Evolutionary conservation across 164 flowering plant genomes (phyloP).

Genomic region (Akebia trifoliata): DNA sequence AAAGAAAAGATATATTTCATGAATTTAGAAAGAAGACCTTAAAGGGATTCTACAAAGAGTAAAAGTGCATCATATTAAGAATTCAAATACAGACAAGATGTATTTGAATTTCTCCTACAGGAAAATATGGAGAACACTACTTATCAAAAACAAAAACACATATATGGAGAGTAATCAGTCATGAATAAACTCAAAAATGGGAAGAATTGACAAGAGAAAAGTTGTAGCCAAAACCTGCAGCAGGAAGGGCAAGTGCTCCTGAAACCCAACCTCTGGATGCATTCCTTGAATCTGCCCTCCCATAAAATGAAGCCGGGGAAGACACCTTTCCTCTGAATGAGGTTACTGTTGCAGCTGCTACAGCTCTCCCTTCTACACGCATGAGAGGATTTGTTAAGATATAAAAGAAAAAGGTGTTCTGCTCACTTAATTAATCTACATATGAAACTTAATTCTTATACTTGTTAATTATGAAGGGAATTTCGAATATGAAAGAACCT

Average conservation of each 20-base stretch:
- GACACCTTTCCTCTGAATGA: constrained; percentile 45
- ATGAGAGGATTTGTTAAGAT: constrained; percentile 3
- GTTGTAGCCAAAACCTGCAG: constrained; percentile 57
- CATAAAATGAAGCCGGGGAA: constrained; percentile 38
- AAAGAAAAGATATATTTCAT: neutral
- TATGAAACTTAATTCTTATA: neutral
- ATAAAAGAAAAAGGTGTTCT: neutral
- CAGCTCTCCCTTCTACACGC: constrained; percentile 70
- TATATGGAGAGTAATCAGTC: neutral
- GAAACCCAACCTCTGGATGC: constrained; percentile 61
- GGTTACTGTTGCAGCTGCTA: constrained; percentile 62
- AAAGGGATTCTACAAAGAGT: neutral
- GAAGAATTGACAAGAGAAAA: neutral
- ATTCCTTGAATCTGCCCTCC: constrained; percentile 38
- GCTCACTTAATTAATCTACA: neutral
- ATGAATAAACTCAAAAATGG: neutral
- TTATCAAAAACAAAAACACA: neutral
- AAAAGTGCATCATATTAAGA: neutral
- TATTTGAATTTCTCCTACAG: too few relatives aligned
- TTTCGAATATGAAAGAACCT: neutral
- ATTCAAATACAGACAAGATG: neutral
- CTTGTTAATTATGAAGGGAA: neutral
- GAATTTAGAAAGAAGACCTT: neutral
- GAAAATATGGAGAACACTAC: too few relatives aligned
- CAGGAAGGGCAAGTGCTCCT: constrained; percentile 70